These are phyloP conservation scores for Diversispora eburnea DNA, from an alignment of 192 early-diverging fungal genomes.

Conservation along the genomic window DNA sequence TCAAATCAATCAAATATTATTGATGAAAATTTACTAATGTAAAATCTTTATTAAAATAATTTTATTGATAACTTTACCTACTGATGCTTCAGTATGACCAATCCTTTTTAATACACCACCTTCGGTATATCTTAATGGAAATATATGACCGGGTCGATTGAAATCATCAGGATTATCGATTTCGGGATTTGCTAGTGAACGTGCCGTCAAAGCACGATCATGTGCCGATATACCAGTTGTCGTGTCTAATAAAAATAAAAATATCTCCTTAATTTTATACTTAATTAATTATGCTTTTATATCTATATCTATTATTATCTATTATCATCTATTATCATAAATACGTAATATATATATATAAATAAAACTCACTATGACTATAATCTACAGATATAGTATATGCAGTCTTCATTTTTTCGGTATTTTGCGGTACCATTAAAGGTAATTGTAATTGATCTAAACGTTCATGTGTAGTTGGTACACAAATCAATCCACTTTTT, in stretches of 20 bases:
- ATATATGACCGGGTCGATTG: conserved; percentile 87
- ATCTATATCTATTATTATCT: not conserved
- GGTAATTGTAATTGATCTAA: conserved; percentile 84
- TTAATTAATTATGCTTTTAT: not conserved
- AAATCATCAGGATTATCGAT: conserved; percentile 66
- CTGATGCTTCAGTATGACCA: conserved; percentile 93
- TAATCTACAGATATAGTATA: conserved; percentile 93
- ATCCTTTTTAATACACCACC: conserved; percentile 82
- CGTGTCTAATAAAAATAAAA: conserved; percentile 47
- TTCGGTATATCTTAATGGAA: conserved; percentile 81
- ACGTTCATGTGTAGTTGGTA: conserved; percentile 71
- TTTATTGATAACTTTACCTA: conserved; percentile 38
- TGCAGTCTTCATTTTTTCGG: conserved; percentile 88
- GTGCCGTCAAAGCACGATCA: conserved; percentile 80
- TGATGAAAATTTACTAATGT: conserved; percentile 12
- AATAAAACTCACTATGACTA: conserved; percentile 44
- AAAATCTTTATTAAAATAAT: no score
- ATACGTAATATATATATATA: not conserved
- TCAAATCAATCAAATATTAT: not conserved
- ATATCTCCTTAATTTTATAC: not conserved
- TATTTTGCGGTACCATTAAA: conserved; percentile 91
- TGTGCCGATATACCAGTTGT: conserved; percentile 95
- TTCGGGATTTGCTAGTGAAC: conserved; percentile 69
- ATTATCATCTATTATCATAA: not conserved
- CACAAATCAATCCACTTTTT: conserved; percentile 86